Evolutionary conservation across 2,329 filamentous ascomycete species (phyloP).

Genomic region (Phyllosticta citribraziliensis): DNA sequence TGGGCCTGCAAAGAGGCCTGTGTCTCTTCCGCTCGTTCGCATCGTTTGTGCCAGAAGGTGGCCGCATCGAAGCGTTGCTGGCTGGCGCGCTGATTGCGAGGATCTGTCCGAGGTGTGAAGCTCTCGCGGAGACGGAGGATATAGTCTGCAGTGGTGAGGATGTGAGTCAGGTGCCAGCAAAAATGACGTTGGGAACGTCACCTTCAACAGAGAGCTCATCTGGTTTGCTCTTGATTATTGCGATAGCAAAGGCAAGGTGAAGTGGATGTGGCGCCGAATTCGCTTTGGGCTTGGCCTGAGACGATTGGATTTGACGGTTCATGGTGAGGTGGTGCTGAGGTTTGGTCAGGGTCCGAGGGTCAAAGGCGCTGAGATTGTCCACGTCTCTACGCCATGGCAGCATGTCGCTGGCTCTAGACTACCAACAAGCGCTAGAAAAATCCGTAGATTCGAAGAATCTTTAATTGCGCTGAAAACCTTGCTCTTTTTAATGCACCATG

Average conservation of each 20-base stretch:
- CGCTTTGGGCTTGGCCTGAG: not conserved
- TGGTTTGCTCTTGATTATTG: constrained; percentile 31
- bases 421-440: no score
- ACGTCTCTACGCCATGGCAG: not conserved
- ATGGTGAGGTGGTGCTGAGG: not conserved
- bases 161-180: not conserved
- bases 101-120: constrained; percentile 16
- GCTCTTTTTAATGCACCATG: no score
- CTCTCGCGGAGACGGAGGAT: constrained; percentile 26
- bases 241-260: constrained; percentile 25
- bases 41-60: constrained; percentile 28
- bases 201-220: constrained; percentile 22
- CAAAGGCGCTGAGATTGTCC: not conserved
- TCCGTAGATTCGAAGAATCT: no score
- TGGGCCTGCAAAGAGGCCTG: constrained; percentile 16
- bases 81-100: constrained; percentile 16
- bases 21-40: constrained; percentile 16
- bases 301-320: not conserved
- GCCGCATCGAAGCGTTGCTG: constrained; percentile 29
- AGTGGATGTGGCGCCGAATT: constrained; percentile 4
- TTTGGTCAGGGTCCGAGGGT: not conserved
- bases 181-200: constrained; percentile 7
- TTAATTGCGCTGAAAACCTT: no score
- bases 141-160: constrained; percentile 18
- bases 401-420: not conserved